Evolutionary conservation across 805 yeast species (phyloP).

Genomic region (Dipodascopsis uninucleata): DNA sequence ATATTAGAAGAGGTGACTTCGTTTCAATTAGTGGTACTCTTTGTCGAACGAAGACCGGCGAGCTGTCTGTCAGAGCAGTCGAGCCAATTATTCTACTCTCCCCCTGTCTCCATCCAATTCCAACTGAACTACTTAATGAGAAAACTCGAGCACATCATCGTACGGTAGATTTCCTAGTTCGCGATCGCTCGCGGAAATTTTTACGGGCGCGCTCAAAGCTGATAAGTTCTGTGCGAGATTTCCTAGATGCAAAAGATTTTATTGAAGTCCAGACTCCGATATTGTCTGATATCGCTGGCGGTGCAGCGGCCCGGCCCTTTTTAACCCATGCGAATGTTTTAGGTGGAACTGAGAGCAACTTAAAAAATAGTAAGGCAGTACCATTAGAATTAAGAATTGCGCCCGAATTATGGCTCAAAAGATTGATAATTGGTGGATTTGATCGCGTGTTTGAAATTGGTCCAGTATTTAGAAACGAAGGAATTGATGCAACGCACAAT

Average conservation of each 20-base stretch:
- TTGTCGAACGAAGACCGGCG: conserved; percentile 72
- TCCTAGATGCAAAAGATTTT: conserved; percentile 53
- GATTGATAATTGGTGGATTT: conserved; percentile 76
- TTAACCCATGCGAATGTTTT: conserved; percentile 41
- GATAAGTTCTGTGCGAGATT: conserved; percentile 53
- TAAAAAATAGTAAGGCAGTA: conserved; percentile 32
- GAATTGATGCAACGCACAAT: conserved; percentile 87
- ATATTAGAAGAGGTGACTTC: conserved; percentile 68
- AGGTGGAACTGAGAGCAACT: conserved; percentile 6
- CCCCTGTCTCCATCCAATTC: conserved; percentile 68
- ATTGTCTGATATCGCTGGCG: conserved; percentile 63
- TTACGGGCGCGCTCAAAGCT: conserved; percentile 54
- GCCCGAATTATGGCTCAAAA: conserved; percentile 91
- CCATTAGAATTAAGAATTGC: conserved; percentile 73
- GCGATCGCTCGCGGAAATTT: conserved; percentile 47
- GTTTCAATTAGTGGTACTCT: conserved; percentile 66
- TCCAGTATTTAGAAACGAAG: conserved; percentile 82
- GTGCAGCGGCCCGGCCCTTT: conserved; percentile 93
- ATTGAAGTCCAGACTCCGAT: conserved; percentile 89
- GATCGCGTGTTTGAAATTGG: conserved; percentile 88
- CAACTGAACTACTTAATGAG: conserved; percentile 56
- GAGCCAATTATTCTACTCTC: conserved; percentile 52
- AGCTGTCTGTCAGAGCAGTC: conserved; percentile 62
- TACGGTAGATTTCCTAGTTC: conserved; percentile 69
- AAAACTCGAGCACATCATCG: conserved; percentile 61